phyloP scores from a whole-genome alignment of 2,329 filamentous ascomycete genomes.

The Acarospora socialis region DNA sequence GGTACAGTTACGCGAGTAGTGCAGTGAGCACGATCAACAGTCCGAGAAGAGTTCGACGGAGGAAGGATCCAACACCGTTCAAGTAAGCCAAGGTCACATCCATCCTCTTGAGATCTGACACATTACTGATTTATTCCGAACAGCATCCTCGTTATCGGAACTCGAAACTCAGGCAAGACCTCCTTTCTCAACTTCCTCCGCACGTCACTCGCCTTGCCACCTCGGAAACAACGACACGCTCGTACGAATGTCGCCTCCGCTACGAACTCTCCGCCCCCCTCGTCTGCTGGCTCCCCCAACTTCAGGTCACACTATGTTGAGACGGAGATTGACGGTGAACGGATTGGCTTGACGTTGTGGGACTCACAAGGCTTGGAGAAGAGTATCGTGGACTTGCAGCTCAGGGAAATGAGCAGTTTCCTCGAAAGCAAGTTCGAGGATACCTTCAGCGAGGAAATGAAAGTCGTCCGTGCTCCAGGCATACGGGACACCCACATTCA shows the following conservation, averaged over 20 bases:
- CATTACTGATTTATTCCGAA: conserved; percentile 1
- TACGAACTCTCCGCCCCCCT: conserved; percentile 34
- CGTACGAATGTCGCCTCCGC: conserved; percentile 43
- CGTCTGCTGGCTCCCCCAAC: conserved; percentile 43
- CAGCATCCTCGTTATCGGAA: conserved; percentile 82
- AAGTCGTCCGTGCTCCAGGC: conserved; percentile 83
- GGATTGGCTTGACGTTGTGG: conserved; percentile 87
- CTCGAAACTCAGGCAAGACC: conserved; percentile 79
- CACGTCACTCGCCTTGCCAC: conserved; percentile 67
- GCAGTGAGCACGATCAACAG: conserved; percentile 84
- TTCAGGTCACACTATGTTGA: conserved; percentile 86
- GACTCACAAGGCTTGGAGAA: conserved; percentile 92
- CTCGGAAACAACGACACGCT: conserved; percentile 51
- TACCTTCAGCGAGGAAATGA: conserved; percentile 94
- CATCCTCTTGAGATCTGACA: not conserved
- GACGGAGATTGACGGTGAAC: conserved; percentile 83
- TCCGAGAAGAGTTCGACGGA: conserved; percentile 75
- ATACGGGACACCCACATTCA: conserved; percentile 97
- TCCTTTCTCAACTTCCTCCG: conserved; percentile 94
- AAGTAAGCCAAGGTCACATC: conserved; percentile 54
- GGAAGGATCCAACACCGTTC: conserved; percentile 95
- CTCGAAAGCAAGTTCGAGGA: conserved; percentile 98
- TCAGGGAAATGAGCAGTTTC: conserved; percentile 82
- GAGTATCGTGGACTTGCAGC: conserved; percentile 84
- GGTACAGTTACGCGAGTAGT: conserved; percentile 92